Evolutionary conservation across 768 basidiomycete species (phyloP), one percentile per base, ranked within the genome.

Genomic region (Russula griseocarnosa): DNA sequence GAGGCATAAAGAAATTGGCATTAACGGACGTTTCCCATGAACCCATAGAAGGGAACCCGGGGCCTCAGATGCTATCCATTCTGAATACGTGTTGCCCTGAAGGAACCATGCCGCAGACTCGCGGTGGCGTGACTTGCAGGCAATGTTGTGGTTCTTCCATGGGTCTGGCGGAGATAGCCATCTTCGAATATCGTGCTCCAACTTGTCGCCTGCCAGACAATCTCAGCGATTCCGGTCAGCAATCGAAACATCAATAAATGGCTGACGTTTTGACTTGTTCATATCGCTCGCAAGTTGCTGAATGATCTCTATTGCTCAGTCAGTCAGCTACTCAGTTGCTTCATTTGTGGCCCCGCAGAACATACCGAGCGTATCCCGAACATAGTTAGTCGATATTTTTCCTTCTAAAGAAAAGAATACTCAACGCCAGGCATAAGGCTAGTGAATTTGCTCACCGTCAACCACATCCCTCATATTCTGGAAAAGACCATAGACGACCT

Each of bases 101-200:
- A 42, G 4, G 38, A 55, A 55, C 55, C 55, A 55, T 3, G 7
- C 9, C 9, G 40, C 16, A 5, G 55, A 42, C 24, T 22, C 55
- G 13, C 3, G 7, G 26, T 55, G 40, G 5, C 16, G 18, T 26
- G 40, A 55, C 20, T 40, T 36, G 36, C n/a, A n/a, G 11, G 52
- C 52, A 13, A 34, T 53, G 32, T 53, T 32, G 3, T 53, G 32
- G 32, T 53, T 53, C 38, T 40, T 40, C 54, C 54, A 55, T 5
- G 54, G 54, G 18, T 55, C 22, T 3, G 54, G 54, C 32, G 40
- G 55, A 9, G 34, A 55, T 4, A 55, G 32, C 55, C 55, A 55
- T 3, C 0, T 26, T 28, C 10, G 55, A 10, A 42, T 11, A 16
- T 26, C 20, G 1, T 20, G 13, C 40, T 55, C 38, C 38, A 55